Conservation (phyloP, 2,329 filamentous ascomycete species). For the Elsinoe necatrix region DNA sequence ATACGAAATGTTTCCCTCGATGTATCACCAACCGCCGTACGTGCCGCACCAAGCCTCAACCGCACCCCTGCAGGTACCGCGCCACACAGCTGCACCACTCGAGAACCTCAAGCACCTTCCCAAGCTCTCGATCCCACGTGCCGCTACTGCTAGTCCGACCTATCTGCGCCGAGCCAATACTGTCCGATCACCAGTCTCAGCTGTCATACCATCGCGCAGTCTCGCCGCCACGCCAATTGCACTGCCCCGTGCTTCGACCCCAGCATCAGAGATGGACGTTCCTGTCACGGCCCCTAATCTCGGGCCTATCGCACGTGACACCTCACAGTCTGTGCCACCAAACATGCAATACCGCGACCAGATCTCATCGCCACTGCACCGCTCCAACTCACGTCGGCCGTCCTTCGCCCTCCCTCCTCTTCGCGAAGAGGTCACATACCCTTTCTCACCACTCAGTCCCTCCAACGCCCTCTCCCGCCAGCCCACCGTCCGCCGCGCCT, state of each 20-base stretch:
- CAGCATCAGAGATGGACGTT: conserved; percentile 83
- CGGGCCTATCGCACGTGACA: conserved; percentile 66
- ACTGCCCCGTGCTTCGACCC: conserved; percentile 59
- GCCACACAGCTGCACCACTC: conserved; percentile 37
- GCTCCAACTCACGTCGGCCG: conserved; percentile 46
- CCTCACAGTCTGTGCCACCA: conserved; percentile 84
- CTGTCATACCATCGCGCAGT: conserved; percentile 40
- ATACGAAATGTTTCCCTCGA: conserved; percentile 46
- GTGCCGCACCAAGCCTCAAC: conserved; percentile 26
- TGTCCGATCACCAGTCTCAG: conserved; percentile 20
- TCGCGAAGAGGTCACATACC: conserved; percentile 35
- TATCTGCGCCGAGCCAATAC: conserved; percentile 22
- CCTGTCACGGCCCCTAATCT: conserved; percentile 65
- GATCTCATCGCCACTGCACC: conserved; percentile 17
- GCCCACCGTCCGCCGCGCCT: conserved; percentile 20
- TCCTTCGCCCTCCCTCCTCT: conserved; percentile 64
- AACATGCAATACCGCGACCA: conserved; percentile 71
- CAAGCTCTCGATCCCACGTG: conserved; percentile 47
- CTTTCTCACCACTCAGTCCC: conserved; percentile 21
- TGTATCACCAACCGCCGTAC: conserved; percentile 12
- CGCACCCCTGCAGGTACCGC: conserved; percentile 32
- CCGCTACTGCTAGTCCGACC: conserved; percentile 32
- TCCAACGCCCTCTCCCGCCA: conserved; percentile 14
- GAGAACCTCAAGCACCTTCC: conserved; percentile 49
- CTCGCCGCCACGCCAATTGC: conserved; percentile 45